These are phyloP conservation scores for Ophiocordyceps robertsii DNA, from an alignment of 2,329 filamentous ascomycete genomes.

Conservation along the genomic window DNA sequence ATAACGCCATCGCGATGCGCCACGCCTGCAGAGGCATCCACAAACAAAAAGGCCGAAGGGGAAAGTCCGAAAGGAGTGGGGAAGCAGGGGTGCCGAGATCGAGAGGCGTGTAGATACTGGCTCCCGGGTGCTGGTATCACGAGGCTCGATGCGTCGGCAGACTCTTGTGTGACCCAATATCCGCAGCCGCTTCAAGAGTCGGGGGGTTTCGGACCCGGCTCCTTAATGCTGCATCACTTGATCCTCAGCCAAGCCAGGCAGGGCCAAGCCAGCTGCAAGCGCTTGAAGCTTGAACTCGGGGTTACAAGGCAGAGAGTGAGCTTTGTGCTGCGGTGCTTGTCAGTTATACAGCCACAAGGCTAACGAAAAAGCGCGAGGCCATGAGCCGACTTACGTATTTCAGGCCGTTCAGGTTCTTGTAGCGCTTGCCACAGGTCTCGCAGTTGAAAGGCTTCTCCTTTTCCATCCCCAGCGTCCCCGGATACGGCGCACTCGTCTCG, in stretches of 20 bases:
- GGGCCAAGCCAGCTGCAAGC: slow-evolving; percentile 28
- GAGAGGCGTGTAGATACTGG: too few species aligned
- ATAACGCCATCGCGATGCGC: slow-evolving; percentile 5
- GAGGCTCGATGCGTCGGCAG: not conserved
- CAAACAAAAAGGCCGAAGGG: not conserved
- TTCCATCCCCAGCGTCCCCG: slow-evolving; percentile 97
- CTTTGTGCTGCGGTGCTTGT: slow-evolving; percentile 45
- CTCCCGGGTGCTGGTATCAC: too few species aligned
- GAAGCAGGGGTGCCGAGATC: too few species aligned
- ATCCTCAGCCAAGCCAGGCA: slow-evolving; percentile 32
- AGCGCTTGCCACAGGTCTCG: slow-evolving; percentile 92
- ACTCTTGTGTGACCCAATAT: not conserved
- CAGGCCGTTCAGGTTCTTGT: slow-evolving; percentile 96
- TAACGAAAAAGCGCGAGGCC: not conserved
- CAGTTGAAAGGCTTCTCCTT: slow-evolving; percentile 99
- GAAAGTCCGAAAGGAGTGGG: too few species aligned
- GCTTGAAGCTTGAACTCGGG: slow-evolving; percentile 51
- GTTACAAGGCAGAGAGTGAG: slow-evolving; percentile 80
- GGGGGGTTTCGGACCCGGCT: too few species aligned
- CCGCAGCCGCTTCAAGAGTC: not conserved
- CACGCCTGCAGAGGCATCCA: not conserved
- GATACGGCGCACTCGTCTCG: slow-evolving; percentile 85
- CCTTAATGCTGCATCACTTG: slow-evolving; percentile 19
- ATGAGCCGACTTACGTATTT: slow-evolving; percentile 58
- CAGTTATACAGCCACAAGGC: slow-evolving; percentile 9